Conservation (phyloP, 106 monocot genomes). For the Xerophyta viscosa region DNA sequence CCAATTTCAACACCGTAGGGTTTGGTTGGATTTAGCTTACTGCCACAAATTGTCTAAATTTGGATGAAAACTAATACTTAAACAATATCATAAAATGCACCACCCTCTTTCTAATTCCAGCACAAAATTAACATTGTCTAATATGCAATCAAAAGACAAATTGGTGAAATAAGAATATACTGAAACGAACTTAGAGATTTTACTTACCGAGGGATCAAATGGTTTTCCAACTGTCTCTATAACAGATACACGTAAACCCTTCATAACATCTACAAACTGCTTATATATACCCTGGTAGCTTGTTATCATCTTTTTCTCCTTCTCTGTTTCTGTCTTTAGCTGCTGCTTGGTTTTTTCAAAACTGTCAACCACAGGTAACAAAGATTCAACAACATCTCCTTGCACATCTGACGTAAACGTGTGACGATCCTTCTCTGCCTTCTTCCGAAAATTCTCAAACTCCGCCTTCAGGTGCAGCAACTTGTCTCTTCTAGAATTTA, state of each 20-base stretch:
- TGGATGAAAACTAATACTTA: too few relatives aligned
- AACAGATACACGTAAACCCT: constrained; percentile 60
- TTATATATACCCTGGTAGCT: constrained; percentile 98
- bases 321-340: constrained; percentile 74
- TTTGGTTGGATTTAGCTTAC: too few relatives aligned
- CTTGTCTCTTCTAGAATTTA: constrained; percentile 36
- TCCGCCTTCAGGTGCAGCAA: constrained; percentile 84
- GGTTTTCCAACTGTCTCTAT: constrained; percentile 78
- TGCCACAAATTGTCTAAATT: too few relatives aligned
- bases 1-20: too few relatives aligned
- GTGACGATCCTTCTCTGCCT: constrained; percentile 58
- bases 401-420: constrained; percentile 55
- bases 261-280: constrained; percentile 89
- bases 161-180: background rate
- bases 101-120: too few relatives aligned
- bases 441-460: constrained; percentile 85
- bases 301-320: constrained; percentile 60
- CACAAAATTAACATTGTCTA: too few relatives aligned
- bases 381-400: constrained; percentile 60
- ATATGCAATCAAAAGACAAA: background rate
- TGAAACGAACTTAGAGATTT: background rate
- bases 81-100: too few relatives aligned
- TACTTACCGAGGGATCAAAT: constrained; percentile 91
- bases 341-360: constrained; percentile 71
- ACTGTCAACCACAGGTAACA: constrained; percentile 84